These are phyloP conservation scores for Solanum sitiens DNA, from an alignment of 257 asterid genomes.

Conservation along the genomic window DNA sequence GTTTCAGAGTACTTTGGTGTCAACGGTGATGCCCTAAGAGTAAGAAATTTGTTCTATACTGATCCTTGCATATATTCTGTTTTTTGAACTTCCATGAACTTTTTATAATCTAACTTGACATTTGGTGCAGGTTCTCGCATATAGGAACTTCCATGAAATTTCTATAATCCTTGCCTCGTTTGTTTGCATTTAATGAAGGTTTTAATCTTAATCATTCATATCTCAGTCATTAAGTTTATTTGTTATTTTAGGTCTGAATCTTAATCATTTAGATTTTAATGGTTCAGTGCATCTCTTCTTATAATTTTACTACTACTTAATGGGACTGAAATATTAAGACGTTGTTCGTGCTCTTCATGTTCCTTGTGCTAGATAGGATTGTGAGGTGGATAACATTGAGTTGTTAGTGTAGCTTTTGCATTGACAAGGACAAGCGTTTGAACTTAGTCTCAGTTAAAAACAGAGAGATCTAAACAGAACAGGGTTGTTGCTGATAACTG, in stretches of 20 bases:
- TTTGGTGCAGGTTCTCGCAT: slow-evolving; percentile 66
- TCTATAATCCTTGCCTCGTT: too few species aligned
- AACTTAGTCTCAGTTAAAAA: not conserved
- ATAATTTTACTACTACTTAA: too few species aligned
- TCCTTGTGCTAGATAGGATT: too few species aligned
- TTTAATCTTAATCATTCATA: too few species aligned
- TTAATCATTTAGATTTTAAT: too few species aligned
- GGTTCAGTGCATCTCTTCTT: too few species aligned
- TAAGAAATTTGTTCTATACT: slow-evolving; percentile 18
- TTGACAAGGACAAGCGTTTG: not conserved
- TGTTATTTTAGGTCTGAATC: too few species aligned
- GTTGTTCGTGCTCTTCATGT: too few species aligned
- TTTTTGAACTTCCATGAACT: not conserved
- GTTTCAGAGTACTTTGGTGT: slow-evolving; percentile 84
- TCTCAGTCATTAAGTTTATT: too few species aligned
- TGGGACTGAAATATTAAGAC: too few species aligned
- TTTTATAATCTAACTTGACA: not conserved
- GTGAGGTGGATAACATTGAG: not conserved
- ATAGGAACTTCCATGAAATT: slow-evolving; percentile 1
- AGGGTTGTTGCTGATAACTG: not conserved
- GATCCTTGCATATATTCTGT: not conserved
- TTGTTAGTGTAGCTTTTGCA: not conserved
- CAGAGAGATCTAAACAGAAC: not conserved
- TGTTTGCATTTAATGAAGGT: too few species aligned
- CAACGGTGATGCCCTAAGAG: slow-evolving; percentile 45